Conservation (phyloP, 2,329 filamentous ascomycete genomes). For the Huntiella abstrusa region DNA sequence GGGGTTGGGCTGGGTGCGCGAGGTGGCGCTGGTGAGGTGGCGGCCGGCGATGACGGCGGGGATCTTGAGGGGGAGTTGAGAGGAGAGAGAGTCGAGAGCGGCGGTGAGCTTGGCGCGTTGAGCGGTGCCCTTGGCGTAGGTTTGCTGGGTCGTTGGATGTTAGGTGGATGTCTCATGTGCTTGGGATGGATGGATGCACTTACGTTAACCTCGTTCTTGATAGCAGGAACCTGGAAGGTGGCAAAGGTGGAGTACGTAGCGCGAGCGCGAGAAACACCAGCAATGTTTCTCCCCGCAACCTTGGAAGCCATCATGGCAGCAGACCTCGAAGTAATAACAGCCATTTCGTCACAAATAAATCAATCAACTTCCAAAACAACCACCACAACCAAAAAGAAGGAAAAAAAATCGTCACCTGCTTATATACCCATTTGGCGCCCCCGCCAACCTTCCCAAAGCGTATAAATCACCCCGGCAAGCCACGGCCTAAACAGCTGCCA, state of each 20-base stretch:
- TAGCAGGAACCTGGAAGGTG: slow-evolving; percentile 68
- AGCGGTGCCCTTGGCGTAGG: slow-evolving; percentile 67
- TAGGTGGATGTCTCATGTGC: background rate
- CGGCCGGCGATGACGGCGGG: slow-evolving; percentile 63
- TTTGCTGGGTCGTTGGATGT: slow-evolving; percentile 38
- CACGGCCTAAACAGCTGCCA: too few species aligned
- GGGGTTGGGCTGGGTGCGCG: slow-evolving; percentile 61
- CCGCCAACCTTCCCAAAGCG: too few species aligned
- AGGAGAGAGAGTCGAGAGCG: slow-evolving; percentile 51
- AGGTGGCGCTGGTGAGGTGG: slow-evolving; percentile 47
- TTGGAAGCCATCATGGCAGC: slow-evolving; percentile 7
- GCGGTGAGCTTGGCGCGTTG: slow-evolving; percentile 60
- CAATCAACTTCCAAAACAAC: background rate
- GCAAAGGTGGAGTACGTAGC: slow-evolving; percentile 41
- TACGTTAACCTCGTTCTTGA: slow-evolving; percentile 92
- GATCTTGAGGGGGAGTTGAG: slow-evolving; percentile 52
- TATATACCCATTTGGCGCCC: too few species aligned
- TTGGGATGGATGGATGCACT: slow-evolving; percentile 19
- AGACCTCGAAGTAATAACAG: slow-evolving; percentile 6
- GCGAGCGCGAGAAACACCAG: background rate
- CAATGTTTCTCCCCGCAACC: slow-evolving; percentile 2
- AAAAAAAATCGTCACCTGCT: too few species aligned
- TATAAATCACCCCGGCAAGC: too few species aligned
- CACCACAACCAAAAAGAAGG: background rate
- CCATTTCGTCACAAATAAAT: slow-evolving; percentile 2